phyloP scores from a whole-genome alignment of 441 rosid genomes.

The Erodium trifolium region DNA sequence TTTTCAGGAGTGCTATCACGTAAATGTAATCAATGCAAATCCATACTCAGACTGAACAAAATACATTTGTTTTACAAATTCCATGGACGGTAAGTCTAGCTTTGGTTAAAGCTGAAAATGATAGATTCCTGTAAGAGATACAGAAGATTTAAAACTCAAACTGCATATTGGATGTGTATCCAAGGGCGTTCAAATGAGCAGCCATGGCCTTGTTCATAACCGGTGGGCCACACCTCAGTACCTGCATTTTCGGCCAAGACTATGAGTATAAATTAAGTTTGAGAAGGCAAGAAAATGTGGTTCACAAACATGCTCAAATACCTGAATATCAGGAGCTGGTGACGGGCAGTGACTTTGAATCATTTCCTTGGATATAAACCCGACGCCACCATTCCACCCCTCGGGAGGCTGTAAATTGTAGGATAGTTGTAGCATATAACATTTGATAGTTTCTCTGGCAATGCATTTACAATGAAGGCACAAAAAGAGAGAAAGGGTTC shows the following conservation, averaged over 20 bases:
- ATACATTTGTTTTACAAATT: constrained; percentile 4
- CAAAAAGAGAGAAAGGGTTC: not conserved
- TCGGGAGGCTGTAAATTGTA: constrained; percentile 52
- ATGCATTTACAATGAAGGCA: not conserved
- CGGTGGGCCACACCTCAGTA: constrained; percentile 83
- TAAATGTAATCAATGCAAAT: too few relatives aligned
- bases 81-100: not conserved
- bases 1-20: not conserved
- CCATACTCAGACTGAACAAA: not conserved
- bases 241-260: constrained; percentile 27
- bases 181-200: constrained; percentile 58
- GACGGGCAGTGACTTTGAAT: constrained; percentile 61
- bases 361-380: constrained; percentile 60
- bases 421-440: not conserved
- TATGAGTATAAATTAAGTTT: not conserved
- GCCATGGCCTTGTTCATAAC: constrained; percentile 88
- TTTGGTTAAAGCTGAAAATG: not conserved
- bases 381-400: constrained; percentile 69
- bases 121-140: not conserved
- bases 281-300: not conserved
- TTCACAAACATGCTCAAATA: constrained; percentile 9
- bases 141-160: constrained; percentile 46
- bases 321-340: constrained; percentile 58
- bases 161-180: constrained; percentile 57
- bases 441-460: not conserved